phyloP scores from a whole-genome alignment of 2,329 filamentous ascomycete genomes.

The Talaromyces sp. region DNA sequence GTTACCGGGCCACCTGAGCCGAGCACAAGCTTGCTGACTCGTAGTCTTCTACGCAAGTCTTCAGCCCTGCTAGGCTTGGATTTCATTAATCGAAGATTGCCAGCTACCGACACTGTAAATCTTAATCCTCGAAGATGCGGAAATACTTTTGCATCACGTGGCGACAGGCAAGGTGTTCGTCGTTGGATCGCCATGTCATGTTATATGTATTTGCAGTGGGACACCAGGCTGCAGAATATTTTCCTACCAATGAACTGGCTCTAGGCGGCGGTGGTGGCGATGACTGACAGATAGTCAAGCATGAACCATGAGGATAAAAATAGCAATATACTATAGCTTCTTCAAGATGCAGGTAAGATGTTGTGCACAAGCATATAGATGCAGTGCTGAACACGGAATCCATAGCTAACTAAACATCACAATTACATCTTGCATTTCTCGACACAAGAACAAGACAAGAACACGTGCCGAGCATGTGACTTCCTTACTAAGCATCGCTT shows the following conservation, averaged over 20 bases:
- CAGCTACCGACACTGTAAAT: neutral
- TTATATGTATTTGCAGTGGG: neutral
- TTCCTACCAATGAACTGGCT: neutral
- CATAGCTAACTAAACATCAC: neutral
- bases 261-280: neutral
- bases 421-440: neutral
- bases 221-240: conserved; percentile 2
- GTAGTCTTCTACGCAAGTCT: neutral
- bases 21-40: neutral
- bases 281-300: neutral
- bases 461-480: neutral
- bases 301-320: neutral
- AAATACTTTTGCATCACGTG: neutral
- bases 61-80: neutral
- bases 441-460: neutral
- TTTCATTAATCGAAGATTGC: neutral
- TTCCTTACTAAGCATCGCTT: neutral
- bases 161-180: neutral
- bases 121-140: too few relatives aligned
- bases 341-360: too few relatives aligned
- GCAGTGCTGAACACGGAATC: neutral
- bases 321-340: neutral
- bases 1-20: conserved; percentile 7
- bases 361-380: neutral
- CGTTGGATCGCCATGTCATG: neutral